Conservation (phyloP, 129 eudicot genomes). For the Flaveria ramosissima region DNA sequence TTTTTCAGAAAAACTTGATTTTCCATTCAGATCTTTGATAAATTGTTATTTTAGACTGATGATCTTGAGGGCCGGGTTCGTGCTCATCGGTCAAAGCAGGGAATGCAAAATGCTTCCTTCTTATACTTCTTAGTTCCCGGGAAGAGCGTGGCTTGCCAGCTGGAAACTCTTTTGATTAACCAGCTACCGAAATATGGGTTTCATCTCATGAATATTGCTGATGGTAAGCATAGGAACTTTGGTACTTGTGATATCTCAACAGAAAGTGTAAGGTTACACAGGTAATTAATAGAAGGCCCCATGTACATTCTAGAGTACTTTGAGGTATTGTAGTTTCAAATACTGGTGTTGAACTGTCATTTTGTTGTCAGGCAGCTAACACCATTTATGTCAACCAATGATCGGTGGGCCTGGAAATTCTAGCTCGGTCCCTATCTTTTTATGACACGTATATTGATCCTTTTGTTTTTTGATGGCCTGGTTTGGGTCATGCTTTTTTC, state of each 20-base stretch:
- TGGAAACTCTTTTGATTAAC: constrained; percentile 89
- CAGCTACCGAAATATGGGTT: constrained; percentile 78
- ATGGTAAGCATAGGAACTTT: constrained; percentile 91
- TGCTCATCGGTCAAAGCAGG: constrained; percentile 72
- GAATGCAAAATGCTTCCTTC: constrained; percentile 68
- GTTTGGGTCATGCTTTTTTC: neutral
- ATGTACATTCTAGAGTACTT: neutral
- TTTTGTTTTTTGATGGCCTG: neutral
- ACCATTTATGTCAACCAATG: neutral
- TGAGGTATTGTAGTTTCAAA: constrained; percentile 13
- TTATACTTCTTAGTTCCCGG: constrained; percentile 75
- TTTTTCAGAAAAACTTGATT: neutral
- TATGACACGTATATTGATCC: neutral
- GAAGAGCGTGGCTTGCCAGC: constrained; percentile 85
- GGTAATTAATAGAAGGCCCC: constrained; percentile 36
- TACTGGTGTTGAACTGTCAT: constrained; percentile 5
- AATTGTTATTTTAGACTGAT: constrained; percentile 56
- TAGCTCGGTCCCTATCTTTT: neutral
- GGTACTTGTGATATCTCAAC: constrained; percentile 59
- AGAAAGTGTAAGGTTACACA: constrained; percentile 44
- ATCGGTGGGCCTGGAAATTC: neutral
- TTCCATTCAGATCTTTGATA: neutral
- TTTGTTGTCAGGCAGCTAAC: constrained; percentile 1
- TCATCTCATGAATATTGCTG: constrained; percentile 68
- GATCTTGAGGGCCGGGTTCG: constrained; percentile 85